Evolutionary conservation across 345 rosid species (phyloP).

Genomic region (Ceriops decandra): DNA sequence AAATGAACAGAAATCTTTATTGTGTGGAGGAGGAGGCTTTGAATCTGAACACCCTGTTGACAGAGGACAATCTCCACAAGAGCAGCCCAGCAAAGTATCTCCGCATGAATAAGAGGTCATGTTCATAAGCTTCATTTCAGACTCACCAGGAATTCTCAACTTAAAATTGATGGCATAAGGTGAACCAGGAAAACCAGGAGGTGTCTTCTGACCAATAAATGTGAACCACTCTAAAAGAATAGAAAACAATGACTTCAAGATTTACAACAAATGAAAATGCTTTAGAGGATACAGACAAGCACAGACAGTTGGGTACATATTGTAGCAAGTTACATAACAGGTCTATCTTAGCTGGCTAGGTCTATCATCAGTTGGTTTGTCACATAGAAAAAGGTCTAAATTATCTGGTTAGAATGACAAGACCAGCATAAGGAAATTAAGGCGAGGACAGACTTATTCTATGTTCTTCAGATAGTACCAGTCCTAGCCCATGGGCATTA

Average conservation of each 20-base stretch:
- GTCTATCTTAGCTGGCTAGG: background rate
- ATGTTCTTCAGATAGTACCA: too few relatives aligned
- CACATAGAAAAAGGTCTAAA: background rate
- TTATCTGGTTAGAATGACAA: background rate
- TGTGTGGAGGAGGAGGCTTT: constrained; percentile 25
- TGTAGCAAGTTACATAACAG: background rate
- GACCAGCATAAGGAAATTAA: background rate
- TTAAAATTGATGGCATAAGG: constrained; percentile 25
- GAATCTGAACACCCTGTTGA: constrained; percentile 19
- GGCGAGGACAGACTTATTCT: background rate
- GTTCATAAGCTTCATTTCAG: constrained; percentile 24
- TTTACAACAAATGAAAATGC: background rate
- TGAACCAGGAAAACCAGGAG: constrained; percentile 27
- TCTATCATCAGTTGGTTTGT: background rate
- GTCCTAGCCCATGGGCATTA: too few relatives aligned
- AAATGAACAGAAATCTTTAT: constrained; percentile 16
- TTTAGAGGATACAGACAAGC: background rate
- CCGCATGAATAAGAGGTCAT: constrained; percentile 24
- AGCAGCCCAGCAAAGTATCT: constrained; percentile 24
- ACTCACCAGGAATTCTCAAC: constrained; percentile 8
- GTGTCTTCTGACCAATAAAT: constrained; percentile 24
- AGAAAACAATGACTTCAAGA: background rate
- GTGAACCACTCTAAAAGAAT: constrained; percentile 21
- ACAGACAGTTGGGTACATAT: background rate
- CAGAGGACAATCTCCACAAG: constrained; percentile 31